Base-by-base conservation (phyloP, 257 asterid species). In the Ehretia macrophylla region DNA sequence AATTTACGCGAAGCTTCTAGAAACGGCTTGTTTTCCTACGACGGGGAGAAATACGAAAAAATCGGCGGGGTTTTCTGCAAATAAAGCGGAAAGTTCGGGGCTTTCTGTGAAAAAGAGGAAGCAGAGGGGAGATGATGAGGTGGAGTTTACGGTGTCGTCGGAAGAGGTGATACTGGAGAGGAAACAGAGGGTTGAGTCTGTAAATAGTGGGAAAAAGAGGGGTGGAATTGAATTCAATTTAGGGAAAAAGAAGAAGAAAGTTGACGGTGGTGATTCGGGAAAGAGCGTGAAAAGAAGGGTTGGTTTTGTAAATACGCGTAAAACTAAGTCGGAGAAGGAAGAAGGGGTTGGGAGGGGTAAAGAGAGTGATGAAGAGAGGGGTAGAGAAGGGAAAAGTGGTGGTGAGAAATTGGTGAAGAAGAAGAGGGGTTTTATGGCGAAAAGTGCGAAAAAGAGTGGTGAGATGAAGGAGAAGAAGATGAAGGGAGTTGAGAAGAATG, bases 91-190 rank as follows among this genome's bases (percentile, higher is more conserved):
- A 16, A 39, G 35, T 46, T 18, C 35, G 2, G 57, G 65, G 40
- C 35, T 18, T 19, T 18, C 58, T 8, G 49, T 46, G 12, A 57
- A 0, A 48, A 69, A 50, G 68, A 35, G 60, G 62, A 40, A 5
- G 52, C 38, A 12, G 38, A 61, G 51, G 35, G 45, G 48, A 14
- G 55, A 18, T 18, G 65, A 18, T 12, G 66, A 42, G 47, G 71
- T 10, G 47, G 47, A 10, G 47, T 11, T 11, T 42, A 10, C 20
- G 5, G 17, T 56, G 51, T 58, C 68, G 8, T 1, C 60, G 32
- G 75, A 70, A 16, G 76, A 68, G 70, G 74, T 55, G 44, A 17
- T 58, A 54, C 73, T 69, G 51, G 12, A 21, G 65, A 67, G 72
- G 70, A 77, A 75, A 59, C 39, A 3, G 55, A 52, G 63, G 62